Conservation (phyloP, 2,329 filamentous ascomycete genomes). For the Trichoderma aggressivum region DNA sequence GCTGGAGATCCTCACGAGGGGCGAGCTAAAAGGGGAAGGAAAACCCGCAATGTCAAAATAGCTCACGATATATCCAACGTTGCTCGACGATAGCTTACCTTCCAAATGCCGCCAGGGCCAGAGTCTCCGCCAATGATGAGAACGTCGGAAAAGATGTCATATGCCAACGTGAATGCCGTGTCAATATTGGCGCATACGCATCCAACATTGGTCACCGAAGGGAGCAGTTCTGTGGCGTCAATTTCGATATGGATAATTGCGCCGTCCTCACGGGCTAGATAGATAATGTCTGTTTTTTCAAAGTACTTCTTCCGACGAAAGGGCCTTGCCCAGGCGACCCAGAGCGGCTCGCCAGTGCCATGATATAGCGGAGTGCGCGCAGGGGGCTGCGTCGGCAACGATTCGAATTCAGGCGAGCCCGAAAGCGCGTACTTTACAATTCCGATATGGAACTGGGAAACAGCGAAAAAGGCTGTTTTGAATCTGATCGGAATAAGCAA, state of each 20-base stretch:
- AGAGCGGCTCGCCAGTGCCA: slow-evolving; percentile 55
- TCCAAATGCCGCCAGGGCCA: slow-evolving; percentile 73
- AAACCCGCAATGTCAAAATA: background rate
- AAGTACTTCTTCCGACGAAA: slow-evolving; percentile 62
- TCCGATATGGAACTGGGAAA: slow-evolving; percentile 58
- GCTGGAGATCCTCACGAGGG: slow-evolving; percentile 49
- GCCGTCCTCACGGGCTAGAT: slow-evolving; percentile 85
- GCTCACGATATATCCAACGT: background rate
- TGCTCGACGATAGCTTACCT: slow-evolving; percentile 45
- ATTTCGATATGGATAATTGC: slow-evolving; percentile 70
- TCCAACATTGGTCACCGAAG: slow-evolving; percentile 57
- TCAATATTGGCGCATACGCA: slow-evolving; percentile 70
- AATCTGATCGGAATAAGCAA: slow-evolving; percentile 70
- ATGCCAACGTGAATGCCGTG: slow-evolving; percentile 75
- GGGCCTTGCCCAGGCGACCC: slow-evolving; percentile 82
- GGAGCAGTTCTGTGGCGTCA: slow-evolving; percentile 53
- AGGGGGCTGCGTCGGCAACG: slow-evolving; percentile 41
- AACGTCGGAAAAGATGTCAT: slow-evolving; percentile 67
- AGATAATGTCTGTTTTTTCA: slow-evolving; percentile 70
- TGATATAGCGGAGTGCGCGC: slow-evolving; percentile 45
- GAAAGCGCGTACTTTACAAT: slow-evolving; percentile 55
- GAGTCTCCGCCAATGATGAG: slow-evolving; percentile 75
- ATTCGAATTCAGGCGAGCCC: slow-evolving; percentile 47
- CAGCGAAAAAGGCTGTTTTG: slow-evolving; percentile 65
- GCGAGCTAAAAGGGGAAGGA: slow-evolving; percentile 40